Evolutionary conservation across 129 eudicot species (phyloP), one percentile per base, ranked within the genome.

Genomic region (Tagetes erecta): DNA sequence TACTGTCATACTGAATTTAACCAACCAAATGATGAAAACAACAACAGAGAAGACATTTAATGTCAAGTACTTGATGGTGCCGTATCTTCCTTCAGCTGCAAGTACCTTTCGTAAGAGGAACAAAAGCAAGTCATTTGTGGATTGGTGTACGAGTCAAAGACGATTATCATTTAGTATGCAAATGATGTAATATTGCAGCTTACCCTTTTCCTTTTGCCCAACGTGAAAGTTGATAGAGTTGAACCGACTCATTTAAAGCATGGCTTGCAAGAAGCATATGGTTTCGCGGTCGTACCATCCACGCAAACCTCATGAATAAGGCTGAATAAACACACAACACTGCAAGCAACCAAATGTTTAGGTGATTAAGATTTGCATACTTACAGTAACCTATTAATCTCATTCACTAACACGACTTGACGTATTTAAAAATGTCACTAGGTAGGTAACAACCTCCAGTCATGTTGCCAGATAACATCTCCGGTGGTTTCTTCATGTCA

Each of bases 211-310:
- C 78, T 83, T 81, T 92, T 72, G 97, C 97, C 93, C 92, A 92
- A 13, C 96, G 97, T 12, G 97, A 89, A 58, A 92, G 73, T 72
- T 86, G 97, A 83, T 81, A 92, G 53, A 92, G 89, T 31, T 92
- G 97, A 81, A 92, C 98, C 0, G 92, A 60, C 81, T 92, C 98
- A 73, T 92, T 92, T 59, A 96, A 89, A 66, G 90, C 95, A 83
- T 92, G 98, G 73, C 95, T 84, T 63, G 89, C 92, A 68, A 92
- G 90, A 78, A 92, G 89, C 49, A 92, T 80, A 84, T 92, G 80
- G 82, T 92, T 92, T 55, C 98, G 90, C 52, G 98, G 98, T 55
- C 83, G 87, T 49, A 92, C 96, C 96, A 92, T 87, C 96, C 98
- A 92, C n/a, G 98, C 98, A 81, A 92, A 92, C 81, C 98, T 89